Evolutionary conservation across 805 yeast genomes (phyloP).

Genomic region (Candida ulmi): DNA sequence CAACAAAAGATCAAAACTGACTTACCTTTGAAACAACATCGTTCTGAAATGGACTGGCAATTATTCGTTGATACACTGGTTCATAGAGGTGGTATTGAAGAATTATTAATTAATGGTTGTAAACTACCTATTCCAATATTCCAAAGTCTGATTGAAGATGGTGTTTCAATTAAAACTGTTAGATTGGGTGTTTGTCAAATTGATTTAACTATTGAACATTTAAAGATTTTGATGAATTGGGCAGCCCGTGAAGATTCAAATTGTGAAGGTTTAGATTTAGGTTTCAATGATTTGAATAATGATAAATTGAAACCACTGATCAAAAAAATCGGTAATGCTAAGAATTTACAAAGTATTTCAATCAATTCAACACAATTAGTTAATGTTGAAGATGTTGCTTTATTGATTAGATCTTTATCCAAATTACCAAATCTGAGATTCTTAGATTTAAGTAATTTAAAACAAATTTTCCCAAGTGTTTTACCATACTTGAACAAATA

Average conservation of each 20-base stretch:
- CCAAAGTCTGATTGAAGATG: constrained; percentile 48
- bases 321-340: constrained; percentile 12
- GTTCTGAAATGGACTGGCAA: constrained; percentile 82
- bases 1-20: constrained; percentile 44
- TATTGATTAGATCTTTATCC: constrained; percentile 44
- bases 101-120: constrained; percentile 75
- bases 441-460: constrained; percentile 70
- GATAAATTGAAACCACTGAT: constrained; percentile 23
- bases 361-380: constrained; percentile 57
- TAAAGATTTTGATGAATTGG: constrained; percentile 56
- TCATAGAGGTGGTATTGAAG: constrained; percentile 72
- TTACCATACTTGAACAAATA: constrained; percentile 52
- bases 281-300: constrained; percentile 64
- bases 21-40: constrained; percentile 29
- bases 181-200: constrained; percentile 77
- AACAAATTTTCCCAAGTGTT: constrained; percentile 58
- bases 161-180: constrained; percentile 45
- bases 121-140: constrained; percentile 54
- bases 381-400: constrained; percentile 44
- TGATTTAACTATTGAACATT: constrained; percentile 55
- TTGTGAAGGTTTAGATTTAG: constrained; percentile 72
- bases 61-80: constrained; percentile 64
- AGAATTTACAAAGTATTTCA: constrained; percentile 44
- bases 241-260: constrained; percentile 33
- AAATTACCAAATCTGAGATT: constrained; percentile 56